phyloP scores from a whole-genome alignment of 495 filamentous ascomycete genomes.

The Daldinia decipiens region DNA sequence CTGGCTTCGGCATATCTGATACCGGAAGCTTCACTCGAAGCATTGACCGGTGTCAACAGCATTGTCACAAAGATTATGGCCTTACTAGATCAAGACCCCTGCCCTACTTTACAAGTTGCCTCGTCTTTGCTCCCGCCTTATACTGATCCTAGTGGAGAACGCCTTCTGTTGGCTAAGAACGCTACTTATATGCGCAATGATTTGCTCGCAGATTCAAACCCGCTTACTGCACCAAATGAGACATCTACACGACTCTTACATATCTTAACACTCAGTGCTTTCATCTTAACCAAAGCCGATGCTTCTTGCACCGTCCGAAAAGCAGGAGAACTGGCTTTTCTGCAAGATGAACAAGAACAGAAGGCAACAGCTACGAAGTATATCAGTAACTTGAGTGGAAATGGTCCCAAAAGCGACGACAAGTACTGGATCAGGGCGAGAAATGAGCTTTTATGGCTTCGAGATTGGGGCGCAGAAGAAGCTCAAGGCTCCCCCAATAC shows the following conservation, averaged over 20 bases:
- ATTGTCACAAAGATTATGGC: constrained; percentile 69
- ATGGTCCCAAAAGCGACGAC: constrained; percentile 66
- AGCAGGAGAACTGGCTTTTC: constrained; percentile 67
- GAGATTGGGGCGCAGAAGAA: constrained; percentile 74
- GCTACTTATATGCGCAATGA: constrained; percentile 60
- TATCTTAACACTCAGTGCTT: constrained; percentile 73
- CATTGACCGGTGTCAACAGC: constrained; percentile 68
- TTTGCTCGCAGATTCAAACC: constrained; percentile 70
- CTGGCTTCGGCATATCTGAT: constrained; percentile 79
- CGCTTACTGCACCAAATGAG: constrained; percentile 71
- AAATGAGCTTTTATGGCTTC: constrained; percentile 81
- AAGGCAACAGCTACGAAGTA: constrained; percentile 69
- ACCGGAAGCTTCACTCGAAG: constrained; percentile 65
- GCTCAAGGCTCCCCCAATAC: constrained; percentile 33
- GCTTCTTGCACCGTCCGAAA: constrained; percentile 67
- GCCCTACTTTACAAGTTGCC: constrained; percentile 57
- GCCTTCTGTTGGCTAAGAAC: constrained; percentile 52
- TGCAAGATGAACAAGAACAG: constrained; percentile 72
- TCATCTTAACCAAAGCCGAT: constrained; percentile 69
- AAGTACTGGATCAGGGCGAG: constrained; percentile 74
- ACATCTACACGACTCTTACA: constrained; percentile 71
- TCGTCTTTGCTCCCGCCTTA: constrained; percentile 57
- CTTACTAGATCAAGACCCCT: constrained; percentile 68
- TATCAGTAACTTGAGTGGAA: constrained; percentile 63
- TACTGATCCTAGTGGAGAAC: constrained; percentile 43